Conservation (phyloP, 1,139 yeast species). For the Taphrina flavorubra region DNA sequence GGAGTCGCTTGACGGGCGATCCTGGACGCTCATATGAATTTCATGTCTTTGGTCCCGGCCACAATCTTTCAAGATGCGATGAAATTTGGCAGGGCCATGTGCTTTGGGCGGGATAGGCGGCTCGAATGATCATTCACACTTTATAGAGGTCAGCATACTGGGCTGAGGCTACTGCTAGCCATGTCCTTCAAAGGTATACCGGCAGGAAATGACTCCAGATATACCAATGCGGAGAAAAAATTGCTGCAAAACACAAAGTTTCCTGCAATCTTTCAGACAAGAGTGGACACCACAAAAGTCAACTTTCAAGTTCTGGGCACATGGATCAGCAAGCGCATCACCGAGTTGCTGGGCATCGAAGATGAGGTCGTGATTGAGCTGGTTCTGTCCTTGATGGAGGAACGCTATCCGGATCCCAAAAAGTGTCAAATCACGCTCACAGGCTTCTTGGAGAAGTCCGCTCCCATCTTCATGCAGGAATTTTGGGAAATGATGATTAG, state of each 20-base stretch:
- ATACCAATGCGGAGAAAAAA: conserved; percentile 39
- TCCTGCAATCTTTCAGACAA: conserved; percentile 28
- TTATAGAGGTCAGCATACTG: no score
- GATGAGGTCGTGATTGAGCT: conserved; percentile 46
- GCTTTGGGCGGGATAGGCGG: no score
- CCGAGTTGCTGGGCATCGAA: conserved; percentile 41
- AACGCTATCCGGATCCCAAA: conserved; percentile 44
- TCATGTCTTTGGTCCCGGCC: no score
- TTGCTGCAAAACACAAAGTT: conserved; percentile 32
- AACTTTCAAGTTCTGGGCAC: conserved; percentile 45
- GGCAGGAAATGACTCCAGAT: conserved; percentile 36
- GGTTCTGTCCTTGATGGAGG: conserved; percentile 43
- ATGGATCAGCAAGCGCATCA: conserved; percentile 45
- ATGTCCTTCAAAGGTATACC: conserved; percentile 38
- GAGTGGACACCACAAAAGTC: conserved; percentile 45
- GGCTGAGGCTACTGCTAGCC: not conserved
- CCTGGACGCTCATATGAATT: no score
- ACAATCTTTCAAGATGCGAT: no score
- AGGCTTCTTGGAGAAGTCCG: conserved; percentile 47
- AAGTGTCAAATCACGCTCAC: conserved; percentile 46
- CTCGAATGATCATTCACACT: no score
- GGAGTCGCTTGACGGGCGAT: no score
- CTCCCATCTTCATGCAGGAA: conserved; percentile 47
- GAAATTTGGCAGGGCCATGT: not conserved
- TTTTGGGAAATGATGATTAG: conserved; percentile 48